Conservation (phyloP, 2,329 filamentous ascomycete species). For the Cladobotryum mycophilum region DNA sequence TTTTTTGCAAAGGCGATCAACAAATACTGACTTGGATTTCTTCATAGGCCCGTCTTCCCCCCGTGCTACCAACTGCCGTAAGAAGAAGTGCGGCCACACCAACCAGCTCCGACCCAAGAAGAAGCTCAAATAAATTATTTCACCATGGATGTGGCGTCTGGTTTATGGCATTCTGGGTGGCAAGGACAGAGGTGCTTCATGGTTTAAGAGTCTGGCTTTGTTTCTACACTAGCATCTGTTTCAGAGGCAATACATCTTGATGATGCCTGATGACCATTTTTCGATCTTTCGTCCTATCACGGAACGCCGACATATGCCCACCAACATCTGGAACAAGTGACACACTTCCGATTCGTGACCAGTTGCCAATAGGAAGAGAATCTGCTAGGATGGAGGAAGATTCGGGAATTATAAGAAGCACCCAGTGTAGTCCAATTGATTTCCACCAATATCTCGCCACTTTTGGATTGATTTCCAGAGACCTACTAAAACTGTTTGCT, state of each 20-base stretch:
- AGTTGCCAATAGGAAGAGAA: neutral
- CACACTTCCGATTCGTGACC: no score
- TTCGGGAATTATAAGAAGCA: neutral
- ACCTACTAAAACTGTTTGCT: no score
- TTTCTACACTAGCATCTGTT: conserved; percentile 37
- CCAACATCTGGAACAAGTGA: neutral
- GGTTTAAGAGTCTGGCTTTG: conserved; percentile 31
- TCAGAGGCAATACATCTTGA: conserved; percentile 33
- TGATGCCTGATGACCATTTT: conserved; percentile 25
- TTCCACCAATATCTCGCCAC: neutral
- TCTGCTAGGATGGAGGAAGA: neutral
- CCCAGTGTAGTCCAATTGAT: neutral
- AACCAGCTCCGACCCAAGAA: conserved; percentile 99
- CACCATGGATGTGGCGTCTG: conserved; percentile 39
- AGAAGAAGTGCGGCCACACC: conserved; percentile 99
- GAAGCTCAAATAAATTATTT: conserved; percentile 77
- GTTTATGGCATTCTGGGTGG: conserved; percentile 36
- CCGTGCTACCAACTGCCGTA: conserved; percentile 99
- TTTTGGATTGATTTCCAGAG: neutral
- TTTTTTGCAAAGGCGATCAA: neutral
- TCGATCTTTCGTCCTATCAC: neutral
- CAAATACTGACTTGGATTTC: conserved; percentile 11
- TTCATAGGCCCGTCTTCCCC: conserved; percentile 70
- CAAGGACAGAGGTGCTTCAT: conserved; percentile 30
- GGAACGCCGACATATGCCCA: neutral